These are phyloP conservation scores for Scenedesmus sp. DNA, from an alignment of 163 green algal genomes.

Conservation along the genomic window DNA sequence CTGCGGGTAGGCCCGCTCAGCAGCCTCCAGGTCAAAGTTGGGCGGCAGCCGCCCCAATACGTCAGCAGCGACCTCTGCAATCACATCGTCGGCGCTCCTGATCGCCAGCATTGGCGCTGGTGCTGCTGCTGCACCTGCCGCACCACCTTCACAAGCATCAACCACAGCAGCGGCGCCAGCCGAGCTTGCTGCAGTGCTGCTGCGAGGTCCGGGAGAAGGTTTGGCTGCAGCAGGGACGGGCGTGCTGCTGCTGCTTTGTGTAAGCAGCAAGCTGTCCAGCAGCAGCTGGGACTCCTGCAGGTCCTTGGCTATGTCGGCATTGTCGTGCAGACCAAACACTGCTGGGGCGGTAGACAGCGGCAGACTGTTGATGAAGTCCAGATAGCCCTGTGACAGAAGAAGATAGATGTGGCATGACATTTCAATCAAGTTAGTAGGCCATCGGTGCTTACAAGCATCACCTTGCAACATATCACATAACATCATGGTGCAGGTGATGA, in stretches of 20 bases:
- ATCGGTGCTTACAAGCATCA: too few relatives aligned
- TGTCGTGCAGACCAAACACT: conserved; percentile 86
- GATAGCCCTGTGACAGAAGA: conserved; percentile 61
- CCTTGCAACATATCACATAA: too few relatives aligned
- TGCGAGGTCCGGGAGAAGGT: neutral
- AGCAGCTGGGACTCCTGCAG: conserved; percentile 72
- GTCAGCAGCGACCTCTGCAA: conserved; percentile 69
- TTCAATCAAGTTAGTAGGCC: too few relatives aligned
- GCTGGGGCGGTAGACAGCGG: conserved; percentile 73
- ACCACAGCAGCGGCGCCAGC: neutral
- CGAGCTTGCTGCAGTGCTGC: conserved; percentile 28
- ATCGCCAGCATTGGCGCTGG: neutral
- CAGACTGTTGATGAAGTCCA: conserved; percentile 80
- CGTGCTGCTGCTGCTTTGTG: conserved; percentile 64
- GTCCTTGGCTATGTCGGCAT: conserved; percentile 87
- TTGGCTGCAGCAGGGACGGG: neutral
- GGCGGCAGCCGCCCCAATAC: conserved; percentile 72
- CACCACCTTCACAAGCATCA: neutral
- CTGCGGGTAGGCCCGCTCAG: conserved; percentile 71
- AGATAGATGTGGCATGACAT: too few relatives aligned
- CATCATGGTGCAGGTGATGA: too few relatives aligned
- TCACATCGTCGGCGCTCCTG: conserved; percentile 50
- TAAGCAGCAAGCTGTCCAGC: conserved; percentile 78
- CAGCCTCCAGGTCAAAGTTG: conserved; percentile 82
- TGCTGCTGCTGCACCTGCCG: conserved; percentile 19